Base-by-base conservation (phyloP, 2,329 filamentous ascomycete genomes). In the Nemania bipapillata region DNA sequence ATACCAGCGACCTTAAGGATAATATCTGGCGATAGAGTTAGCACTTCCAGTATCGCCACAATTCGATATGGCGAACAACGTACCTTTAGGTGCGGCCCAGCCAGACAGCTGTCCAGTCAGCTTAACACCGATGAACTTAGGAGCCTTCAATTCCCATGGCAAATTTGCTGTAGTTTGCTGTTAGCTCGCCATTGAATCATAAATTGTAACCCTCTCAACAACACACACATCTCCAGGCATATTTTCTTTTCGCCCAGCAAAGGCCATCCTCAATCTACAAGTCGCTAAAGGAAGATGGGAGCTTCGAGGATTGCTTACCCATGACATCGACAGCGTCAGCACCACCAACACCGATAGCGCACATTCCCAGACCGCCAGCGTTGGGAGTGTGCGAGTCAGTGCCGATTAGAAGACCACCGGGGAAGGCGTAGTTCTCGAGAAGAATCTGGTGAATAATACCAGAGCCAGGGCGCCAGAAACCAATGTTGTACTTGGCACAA, bases 371-470 rank as follows among this genome's bases (percentile, higher is more conserved):
- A 89, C 95, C 95, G 87, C 95, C 95, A 79, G 89, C 95, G 81
- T 99, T 99, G 78, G 95, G 95, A 68, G 96, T 98, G 86, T 99
- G 96, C 66, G 94, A 97, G 83, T 98, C 95, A 76, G 95, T 98
- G 47, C 96, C 96, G 80, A 98, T 98, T 80, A 99, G 90, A 68
- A 99, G 89, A 89, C 91, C 95, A 88, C 96, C 96, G 74, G 96
- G 96, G 91, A 98, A 98, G 81, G 94, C 94, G 83, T 98, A 98
- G 88, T 98, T 98, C 86, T 99, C 96, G 68, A 98, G 89, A 72
- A 98, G 84, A 80, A 98, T 98, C 87, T 98, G 96, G 86, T 99
- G 96, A 77, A 99, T 99, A 82, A 98, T 99, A 88, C 96, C 96
- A 81, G 95, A 97, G 77, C 96, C 96, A 74, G 96, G 96, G 83